A percentile compares a stretch with the other conserved stretches of the same genome.
Conservation (phyloP, 441 rosid genomes). For the Adansonia madagascariensis region DNA sequence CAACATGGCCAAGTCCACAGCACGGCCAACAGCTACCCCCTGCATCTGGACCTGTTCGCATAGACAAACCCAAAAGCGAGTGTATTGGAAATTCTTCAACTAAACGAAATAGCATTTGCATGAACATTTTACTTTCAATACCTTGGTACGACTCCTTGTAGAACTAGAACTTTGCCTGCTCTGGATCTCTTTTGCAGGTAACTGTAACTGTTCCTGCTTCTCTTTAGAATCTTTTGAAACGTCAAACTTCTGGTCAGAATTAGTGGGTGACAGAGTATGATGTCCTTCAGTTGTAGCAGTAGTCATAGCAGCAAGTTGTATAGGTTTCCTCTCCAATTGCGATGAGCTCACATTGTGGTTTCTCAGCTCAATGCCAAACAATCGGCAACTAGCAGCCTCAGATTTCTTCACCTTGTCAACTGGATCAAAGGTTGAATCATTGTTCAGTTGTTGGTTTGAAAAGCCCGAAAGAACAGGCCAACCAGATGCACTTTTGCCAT, state of each 20-base stretch:
- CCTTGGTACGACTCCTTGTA: constrained; percentile 61
- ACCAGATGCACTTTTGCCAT: constrained; percentile 34
- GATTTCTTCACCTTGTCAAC: constrained; percentile 44
- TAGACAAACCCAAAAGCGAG: constrained; percentile 13
- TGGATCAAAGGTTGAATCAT: constrained; percentile 42
- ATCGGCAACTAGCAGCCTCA: constrained; percentile 49
- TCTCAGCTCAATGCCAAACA: constrained; percentile 67
- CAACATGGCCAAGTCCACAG: constrained; percentile 56
- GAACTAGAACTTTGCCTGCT: constrained; percentile 53
- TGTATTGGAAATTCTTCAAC: constrained; percentile 10
- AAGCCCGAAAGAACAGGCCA: constrained; percentile 38
- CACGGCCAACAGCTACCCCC: constrained; percentile 71
- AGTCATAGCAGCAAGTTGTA: constrained; percentile 30
- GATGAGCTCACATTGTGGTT: constrained; percentile 39
- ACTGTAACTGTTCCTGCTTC: constrained; percentile 49
- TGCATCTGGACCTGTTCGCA: constrained; percentile 71
- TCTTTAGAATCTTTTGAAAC: constrained; percentile 54
- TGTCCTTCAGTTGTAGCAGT: constrained; percentile 36
- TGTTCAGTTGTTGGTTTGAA: constrained; percentile 37
- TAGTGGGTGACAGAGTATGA: constrained; percentile 38
- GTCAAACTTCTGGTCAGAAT: constrained; percentile 58
- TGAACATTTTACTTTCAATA: constrained; percentile 20
- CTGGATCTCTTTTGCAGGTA: constrained; percentile 63
- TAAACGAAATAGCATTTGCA: neutral
- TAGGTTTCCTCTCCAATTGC: constrained; percentile 34